Evolutionary conservation across 2,329 filamentous ascomycete genomes (phyloP), one percentile per base, ranked within the genome.

Genomic region (Penicillium italicum): DNA sequence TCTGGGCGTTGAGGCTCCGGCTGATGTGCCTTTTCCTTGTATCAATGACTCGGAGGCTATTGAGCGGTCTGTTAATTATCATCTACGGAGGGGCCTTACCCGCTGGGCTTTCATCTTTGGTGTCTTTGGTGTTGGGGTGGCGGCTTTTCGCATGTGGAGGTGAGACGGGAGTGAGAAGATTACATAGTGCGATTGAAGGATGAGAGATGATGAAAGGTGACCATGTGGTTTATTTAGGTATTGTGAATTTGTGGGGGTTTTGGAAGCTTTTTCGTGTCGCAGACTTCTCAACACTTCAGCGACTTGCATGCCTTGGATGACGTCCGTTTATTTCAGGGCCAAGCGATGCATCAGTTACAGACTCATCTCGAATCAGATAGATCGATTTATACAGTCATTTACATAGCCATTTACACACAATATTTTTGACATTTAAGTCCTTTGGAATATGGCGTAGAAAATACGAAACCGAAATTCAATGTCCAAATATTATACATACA

Each of bases 1-100:
- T 40, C 55, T 79, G 33, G 74, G 67, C 0, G 74, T 72, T 36
- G 68, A 73, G 11, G 64, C 73, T 0, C 77, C 76, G 7, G 37
- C 43, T 12, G 64, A 68, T 34, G 50, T 63, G 24, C 65, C 69
- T 0, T 79, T 78, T 58, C 76, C 77, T 0, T 62, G 63, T n/a
- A 44, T 68, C 3, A 77, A 77, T 53, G 73, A 75, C 46, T 60
- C 61, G 0, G 62, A 66, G 20, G 64, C 57, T 2, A 60, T 68
- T 26, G 57, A 58, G 24, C 41, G 50, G 11, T 60, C 61, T 16
- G 58, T 61, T 1, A 55, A 44, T n/a, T 49, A 58, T 40, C 62
- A 68, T 58, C 56, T 70, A 20, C 54, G 58, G n/a, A 61, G 66
- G 8, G 71, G 67, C 0, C 55, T 73, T 40, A 61, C 58, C 26